Evolutionary conservation across 2,329 filamentous ascomycete genomes (phyloP).

Genomic region (Coniella lustricola): DNA sequence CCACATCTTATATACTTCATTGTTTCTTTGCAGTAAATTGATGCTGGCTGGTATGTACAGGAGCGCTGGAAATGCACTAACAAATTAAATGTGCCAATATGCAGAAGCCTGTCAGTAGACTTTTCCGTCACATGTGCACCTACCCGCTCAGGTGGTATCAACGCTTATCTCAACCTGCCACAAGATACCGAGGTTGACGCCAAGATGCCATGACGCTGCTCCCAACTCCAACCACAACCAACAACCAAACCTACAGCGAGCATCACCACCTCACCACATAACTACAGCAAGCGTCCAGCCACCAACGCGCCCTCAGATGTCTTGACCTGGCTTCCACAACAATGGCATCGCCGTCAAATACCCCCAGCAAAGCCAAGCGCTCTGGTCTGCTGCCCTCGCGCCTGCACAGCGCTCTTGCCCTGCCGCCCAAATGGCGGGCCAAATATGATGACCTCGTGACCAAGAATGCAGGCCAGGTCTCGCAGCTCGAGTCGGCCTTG

Average conservation of each 20-base stretch:
- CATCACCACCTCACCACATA: neutral
- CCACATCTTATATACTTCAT: too few relatives aligned
- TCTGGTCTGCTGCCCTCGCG: constrained; percentile 17
- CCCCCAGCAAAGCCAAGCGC: constrained; percentile 12
- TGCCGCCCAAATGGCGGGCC: constrained; percentile 59
- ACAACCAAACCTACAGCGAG: neutral
- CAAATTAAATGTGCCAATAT: too few relatives aligned
- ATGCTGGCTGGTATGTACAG: too few relatives aligned
- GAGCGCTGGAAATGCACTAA: too few relatives aligned
- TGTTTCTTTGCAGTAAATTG: too few relatives aligned
- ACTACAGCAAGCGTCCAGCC: neutral
- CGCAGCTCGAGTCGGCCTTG: constrained; percentile 89
- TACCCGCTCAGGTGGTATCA: neutral
- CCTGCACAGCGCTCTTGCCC: constrained; percentile 41
- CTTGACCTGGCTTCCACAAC: neutral
- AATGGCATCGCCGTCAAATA: constrained; percentile 16
- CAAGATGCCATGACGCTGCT: neutral
- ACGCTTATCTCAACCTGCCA: neutral
- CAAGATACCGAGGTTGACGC: neutral
- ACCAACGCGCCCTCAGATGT: constrained; percentile 5
- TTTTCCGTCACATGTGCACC: too few relatives aligned
- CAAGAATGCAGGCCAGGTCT: constrained; percentile 88
- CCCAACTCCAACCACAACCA: neutral
- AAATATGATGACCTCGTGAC: constrained; percentile 87
- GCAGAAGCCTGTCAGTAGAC: too few relatives aligned